phyloP scores from a whole-genome alignment of 2,329 filamentous ascomycete species.

The Trichoderma guizhouense region DNA sequence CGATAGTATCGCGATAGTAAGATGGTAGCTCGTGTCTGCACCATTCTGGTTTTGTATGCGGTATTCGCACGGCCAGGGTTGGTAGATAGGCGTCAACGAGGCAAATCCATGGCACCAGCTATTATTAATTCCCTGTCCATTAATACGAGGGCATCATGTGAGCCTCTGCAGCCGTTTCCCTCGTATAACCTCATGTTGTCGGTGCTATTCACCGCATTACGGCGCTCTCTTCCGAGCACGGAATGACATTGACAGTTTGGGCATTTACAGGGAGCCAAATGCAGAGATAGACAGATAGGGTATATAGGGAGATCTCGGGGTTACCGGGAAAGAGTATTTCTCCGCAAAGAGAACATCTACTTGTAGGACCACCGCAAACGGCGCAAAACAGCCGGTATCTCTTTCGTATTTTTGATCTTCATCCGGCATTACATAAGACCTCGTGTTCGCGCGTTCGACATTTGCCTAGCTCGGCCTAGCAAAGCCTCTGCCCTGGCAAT shows the following conservation, averaged over 20 bases:
- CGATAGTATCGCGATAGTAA: not conserved
- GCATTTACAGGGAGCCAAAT: not conserved
- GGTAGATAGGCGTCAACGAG: not conserved
- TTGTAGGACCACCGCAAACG: not conserved
- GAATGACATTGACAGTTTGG: not conserved
- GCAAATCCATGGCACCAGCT: not conserved
- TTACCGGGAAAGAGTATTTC: not conserved
- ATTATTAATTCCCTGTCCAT: not conserved
- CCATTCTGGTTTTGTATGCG: not conserved
- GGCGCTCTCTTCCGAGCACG: not conserved
- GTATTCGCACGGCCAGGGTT: not conserved
- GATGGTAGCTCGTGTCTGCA: not conserved
- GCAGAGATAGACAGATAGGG: not conserved
- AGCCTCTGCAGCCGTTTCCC: not conserved
- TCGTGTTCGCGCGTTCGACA: slow-evolving; percentile 11
- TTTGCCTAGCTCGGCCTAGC: slow-evolving; percentile 3
- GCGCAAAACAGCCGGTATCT: not conserved
- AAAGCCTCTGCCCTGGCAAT: slow-evolving; percentile 2
- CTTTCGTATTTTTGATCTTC: not conserved
- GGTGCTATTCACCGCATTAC: not conserved
- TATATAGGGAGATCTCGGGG: not conserved
- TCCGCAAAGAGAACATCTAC: not conserved
- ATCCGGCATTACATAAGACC: slow-evolving; percentile 13
- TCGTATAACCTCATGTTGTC: not conserved
- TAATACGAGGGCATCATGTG: not conserved